Conservation (phyloP, 768 basidiomycete genomes). For the Mycena maculata region DNA sequence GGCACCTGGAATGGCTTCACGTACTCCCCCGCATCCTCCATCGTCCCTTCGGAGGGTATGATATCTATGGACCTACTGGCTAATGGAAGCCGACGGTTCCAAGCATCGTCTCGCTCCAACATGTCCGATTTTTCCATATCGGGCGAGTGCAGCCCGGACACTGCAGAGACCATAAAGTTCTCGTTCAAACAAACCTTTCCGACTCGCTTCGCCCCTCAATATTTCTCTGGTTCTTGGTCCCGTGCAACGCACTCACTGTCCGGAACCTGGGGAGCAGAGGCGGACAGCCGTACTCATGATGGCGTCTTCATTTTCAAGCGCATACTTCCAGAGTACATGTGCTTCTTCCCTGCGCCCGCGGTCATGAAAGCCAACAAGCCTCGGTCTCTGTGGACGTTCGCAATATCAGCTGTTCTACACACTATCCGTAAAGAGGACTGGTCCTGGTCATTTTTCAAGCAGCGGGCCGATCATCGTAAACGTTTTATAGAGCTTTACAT, state of each 20-base stretch:
- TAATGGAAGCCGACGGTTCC: background rate
- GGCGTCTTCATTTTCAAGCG: slow-evolving; percentile 44
- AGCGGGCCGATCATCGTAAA: slow-evolving; percentile 42
- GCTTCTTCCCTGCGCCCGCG: slow-evolving; percentile 41
- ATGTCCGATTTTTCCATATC: slow-evolving; percentile 17
- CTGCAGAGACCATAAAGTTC: slow-evolving; percentile 26
- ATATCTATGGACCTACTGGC: slow-evolving; percentile 24
- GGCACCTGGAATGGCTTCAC: slow-evolving; percentile 42
- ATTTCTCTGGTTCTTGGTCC: slow-evolving; percentile 38
- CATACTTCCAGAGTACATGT: slow-evolving; percentile 39
- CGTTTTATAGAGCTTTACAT: slow-evolving; percentile 44
- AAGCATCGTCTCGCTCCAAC: slow-evolving; percentile 30
- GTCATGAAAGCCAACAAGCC: slow-evolving; percentile 39
- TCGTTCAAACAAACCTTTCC: slow-evolving; percentile 40
- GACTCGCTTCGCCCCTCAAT: slow-evolving; percentile 36
- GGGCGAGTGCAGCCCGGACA: slow-evolving; percentile 30
- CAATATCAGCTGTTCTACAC: slow-evolving; percentile 38
- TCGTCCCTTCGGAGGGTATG: slow-evolving; percentile 22
- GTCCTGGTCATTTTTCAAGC: slow-evolving; percentile 46
- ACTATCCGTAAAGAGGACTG: slow-evolving; percentile 38
- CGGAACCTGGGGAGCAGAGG: slow-evolving; percentile 42
- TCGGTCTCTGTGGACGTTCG: slow-evolving; percentile 48
- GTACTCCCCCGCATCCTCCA: slow-evolving; percentile 18
- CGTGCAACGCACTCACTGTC: slow-evolving; percentile 36
- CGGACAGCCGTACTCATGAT: slow-evolving; percentile 31